Evolutionary conservation across 2,329 filamentous ascomycete genomes (phyloP).

Genomic region (Periconia sp.): DNA sequence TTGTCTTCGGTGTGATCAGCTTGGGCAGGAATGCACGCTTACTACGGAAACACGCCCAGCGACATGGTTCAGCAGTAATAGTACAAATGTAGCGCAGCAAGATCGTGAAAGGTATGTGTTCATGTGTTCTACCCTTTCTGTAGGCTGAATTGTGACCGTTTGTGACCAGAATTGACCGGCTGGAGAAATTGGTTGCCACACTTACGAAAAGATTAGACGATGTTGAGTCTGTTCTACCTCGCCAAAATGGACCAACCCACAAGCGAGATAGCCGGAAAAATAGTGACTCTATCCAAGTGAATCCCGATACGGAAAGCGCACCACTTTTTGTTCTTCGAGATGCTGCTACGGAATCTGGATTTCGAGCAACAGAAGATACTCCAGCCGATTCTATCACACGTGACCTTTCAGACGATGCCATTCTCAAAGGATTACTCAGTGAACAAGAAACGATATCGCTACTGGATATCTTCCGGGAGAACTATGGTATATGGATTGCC

Average conservation of each 20-base stretch:
- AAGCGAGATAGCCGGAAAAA: background rate
- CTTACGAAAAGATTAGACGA: conserved; percentile 16
- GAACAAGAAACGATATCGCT: conserved; percentile 20
- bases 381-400: conserved; percentile 11
- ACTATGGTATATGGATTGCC: conserved; percentile 49
- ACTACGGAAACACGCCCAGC: conserved; percentile 1
- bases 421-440: conserved; percentile 24
- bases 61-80: background rate
- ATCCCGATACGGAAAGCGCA: conserved; percentile 8
- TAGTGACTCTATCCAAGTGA: background rate
- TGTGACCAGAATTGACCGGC: conserved; percentile 10
- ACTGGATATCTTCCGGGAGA: conserved; percentile 39
- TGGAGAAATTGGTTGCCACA: conserved; percentile 13
- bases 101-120: conserved; percentile 9
- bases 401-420: conserved; percentile 21
- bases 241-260: background rate
- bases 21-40: conserved; percentile 41
- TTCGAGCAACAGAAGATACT: conserved; percentile 9
- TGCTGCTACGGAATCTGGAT: conserved; percentile 15
- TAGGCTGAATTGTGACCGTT: background rate
- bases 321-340: conserved; percentile 22
- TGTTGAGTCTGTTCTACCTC: conserved; percentile 10
- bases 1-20: conserved; percentile 43
- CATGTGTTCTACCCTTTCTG: background rate
- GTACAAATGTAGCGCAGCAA: background rate